Conservation (phyloP, 2,329 filamentous ascomycete genomes). For the Cyanodermella asteris region DNA sequence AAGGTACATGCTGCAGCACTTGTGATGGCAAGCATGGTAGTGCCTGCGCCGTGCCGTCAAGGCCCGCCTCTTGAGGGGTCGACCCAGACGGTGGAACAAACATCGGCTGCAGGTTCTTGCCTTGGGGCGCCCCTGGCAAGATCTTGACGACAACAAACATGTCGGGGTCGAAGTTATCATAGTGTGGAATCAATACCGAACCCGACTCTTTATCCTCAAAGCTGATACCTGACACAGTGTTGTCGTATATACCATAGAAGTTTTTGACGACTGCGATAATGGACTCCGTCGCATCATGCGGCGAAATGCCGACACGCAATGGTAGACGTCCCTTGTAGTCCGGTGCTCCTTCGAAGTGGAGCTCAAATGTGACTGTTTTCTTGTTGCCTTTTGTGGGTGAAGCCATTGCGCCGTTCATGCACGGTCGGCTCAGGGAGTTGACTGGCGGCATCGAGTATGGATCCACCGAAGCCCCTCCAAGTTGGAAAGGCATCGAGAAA, state of each 20-base stretch:
- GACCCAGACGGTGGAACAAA: too few species aligned
- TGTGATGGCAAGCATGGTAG: slow-evolving; percentile 31
- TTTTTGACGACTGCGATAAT: slow-evolving; percentile 98
- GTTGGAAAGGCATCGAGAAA: too few species aligned
- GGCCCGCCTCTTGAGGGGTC: slow-evolving; percentile 24
- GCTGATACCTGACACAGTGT: slow-evolving; percentile 60
- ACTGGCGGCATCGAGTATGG: too few species aligned
- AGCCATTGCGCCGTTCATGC: slow-evolving; percentile 14
- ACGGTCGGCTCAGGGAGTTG: too few species aligned
- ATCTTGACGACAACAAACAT: slow-evolving; percentile 88
- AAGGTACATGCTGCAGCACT: slow-evolving; percentile 34
- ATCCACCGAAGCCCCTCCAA: too few species aligned
- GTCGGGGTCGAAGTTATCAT: slow-evolving; percentile 83
- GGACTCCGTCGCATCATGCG: slow-evolving; percentile 88
- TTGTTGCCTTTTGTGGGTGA: slow-evolving; percentile 19
- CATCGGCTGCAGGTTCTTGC: too few species aligned
- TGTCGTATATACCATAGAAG: slow-evolving; percentile 89
- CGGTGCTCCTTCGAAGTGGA: slow-evolving; percentile 35
- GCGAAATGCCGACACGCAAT: slow-evolving; percentile 63
- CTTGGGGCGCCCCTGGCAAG: slow-evolving; percentile 24
- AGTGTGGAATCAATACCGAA: slow-evolving; percentile 80
- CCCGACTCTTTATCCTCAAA: slow-evolving; percentile 84
- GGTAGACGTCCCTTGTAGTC: slow-evolving; percentile 38
- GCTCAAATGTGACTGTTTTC: slow-evolving; percentile 43
- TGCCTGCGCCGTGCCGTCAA: slow-evolving; percentile 44